Evolutionary conservation across 768 basidiomycete genomes (phyloP), one percentile per base, ranked within the genome.

Genomic region (Serpula lacrymans): DNA sequence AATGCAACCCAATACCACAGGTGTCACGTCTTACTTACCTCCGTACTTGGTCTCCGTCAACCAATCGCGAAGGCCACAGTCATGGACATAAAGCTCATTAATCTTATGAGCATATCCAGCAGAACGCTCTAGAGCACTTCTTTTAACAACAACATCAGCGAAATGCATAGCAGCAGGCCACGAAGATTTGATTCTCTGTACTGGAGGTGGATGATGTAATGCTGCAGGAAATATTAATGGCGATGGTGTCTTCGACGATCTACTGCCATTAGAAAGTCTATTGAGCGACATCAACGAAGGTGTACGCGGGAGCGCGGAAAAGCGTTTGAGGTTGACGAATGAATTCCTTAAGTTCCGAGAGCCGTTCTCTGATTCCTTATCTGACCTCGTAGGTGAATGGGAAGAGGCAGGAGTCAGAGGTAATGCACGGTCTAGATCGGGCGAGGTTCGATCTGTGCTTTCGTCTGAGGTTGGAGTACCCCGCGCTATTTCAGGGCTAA

Each of bases 21-120:
- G 17, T 10, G 12, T 14, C 39, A 34, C 27, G 35, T 29, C 25
- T 50, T 48, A 58, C 68, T 18, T 51, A 86, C 88, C 74, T 71
- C 73, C 71, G 39, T 68, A 62, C 48, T 63, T 75, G 41, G 73
- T 72, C 41, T 75, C 72, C 27, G 65, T 48, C 18, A 90, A 62
- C 91, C 91, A 94, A n/a, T 84, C 80, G 14, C 67, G 65, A 38
- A 93, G 63, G 23, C 90, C 88, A 50, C 84, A 84, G 52, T 90
- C 85, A 53, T 78, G 80, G 45, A 71, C 66, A 40, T 78, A 78
- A 14, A 94, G 59, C 55, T 92, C 88, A 53, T 89, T 88, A 48
- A 93, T 88, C 67, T 91, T 93, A 49, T 70, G 65, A 18, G 85
- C 83, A 51, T 93, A 94, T 26, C 80, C 77, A 17, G 65, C 55